Percentiles rank a stretch among this genome's conserved stretches.
Conservation (phyloP, 495 filamentous ascomycete species). For the Penicillium paxilli region DNA sequence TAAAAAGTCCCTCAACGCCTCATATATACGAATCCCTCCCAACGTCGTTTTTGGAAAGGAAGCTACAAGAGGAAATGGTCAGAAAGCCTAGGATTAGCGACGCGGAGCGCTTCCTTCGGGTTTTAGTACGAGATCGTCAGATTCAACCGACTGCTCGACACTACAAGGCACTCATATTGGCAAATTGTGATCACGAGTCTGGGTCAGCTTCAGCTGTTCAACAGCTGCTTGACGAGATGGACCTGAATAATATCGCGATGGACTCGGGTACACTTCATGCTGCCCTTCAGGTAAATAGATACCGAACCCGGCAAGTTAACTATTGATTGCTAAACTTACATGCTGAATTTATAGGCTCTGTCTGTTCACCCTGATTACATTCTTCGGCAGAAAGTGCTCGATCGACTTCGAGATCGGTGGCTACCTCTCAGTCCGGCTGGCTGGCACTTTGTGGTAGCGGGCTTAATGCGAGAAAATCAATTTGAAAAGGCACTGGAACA, state of each 20-base stretch:
- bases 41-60: constrained; percentile 26
- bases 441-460: constrained; percentile 67
- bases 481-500: constrained; percentile 79
- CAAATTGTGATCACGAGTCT: constrained; percentile 60
- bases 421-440: constrained; percentile 62
- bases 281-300: constrained; percentile 61
- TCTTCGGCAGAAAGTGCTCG: constrained; percentile 67
- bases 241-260: constrained; percentile 53
- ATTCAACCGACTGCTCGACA: constrained; percentile 65
- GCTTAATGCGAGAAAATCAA: constrained; percentile 75
- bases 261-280: constrained; percentile 69
- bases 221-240: constrained; percentile 70
- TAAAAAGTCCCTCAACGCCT: constrained; percentile 14
- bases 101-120: constrained; percentile 30
- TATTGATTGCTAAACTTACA: constrained; percentile 10
- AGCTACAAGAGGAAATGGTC: constrained; percentile 21
- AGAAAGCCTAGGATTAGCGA: constrained; percentile 21
- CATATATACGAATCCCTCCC: constrained; percentile 12
- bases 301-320: background rate
- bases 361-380: constrained; percentile 86
- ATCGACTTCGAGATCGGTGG: constrained; percentile 65
- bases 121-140: constrained; percentile 58
- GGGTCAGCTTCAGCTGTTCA: constrained; percentile 65
- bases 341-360: constrained; percentile 53
- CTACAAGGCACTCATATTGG: constrained; percentile 71